A percentile compares a stretch with the other conserved stretches of the same genome.
Evolutionary conservation across 129 eudicot genomes (phyloP).

Genomic region (Oenanthe sinensis): DNA sequence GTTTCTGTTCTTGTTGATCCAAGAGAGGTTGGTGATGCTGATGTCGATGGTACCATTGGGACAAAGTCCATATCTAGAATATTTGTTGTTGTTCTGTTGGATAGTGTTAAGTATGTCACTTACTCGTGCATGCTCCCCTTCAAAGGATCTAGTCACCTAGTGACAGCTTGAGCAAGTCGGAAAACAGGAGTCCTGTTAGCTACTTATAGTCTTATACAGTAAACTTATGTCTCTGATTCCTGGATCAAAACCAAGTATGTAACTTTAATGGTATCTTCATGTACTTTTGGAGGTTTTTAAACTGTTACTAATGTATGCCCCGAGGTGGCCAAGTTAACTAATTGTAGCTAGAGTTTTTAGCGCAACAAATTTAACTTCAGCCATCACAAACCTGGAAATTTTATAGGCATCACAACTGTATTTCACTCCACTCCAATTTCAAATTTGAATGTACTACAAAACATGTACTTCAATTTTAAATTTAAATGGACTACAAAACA

Average conservation of each 20-base stretch:
- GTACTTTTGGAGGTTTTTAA: not conserved
- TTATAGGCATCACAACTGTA: too few relatives aligned
- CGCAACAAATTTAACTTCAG: not conserved
- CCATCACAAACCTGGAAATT: too few relatives aligned
- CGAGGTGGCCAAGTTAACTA: not conserved
- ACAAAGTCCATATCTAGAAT: conserved; percentile 66
- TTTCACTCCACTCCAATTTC: too few relatives aligned
- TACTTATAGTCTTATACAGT: not conserved
- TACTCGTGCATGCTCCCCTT: conserved; percentile 94
- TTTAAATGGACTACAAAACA: too few relatives aligned
- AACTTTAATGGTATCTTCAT: not conserved
- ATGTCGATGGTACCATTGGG: conserved; percentile 61
- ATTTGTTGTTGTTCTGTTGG: conserved; percentile 86
- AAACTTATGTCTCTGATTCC: not conserved
- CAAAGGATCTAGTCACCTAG: conserved; percentile 59
- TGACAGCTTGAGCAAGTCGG: conserved; percentile 35
- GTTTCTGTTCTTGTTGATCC: conserved; percentile 96
- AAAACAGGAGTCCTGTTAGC: not conserved
- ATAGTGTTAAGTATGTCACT: conserved; percentile 92
- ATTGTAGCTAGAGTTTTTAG: not conserved
- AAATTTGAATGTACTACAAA: too few relatives aligned
- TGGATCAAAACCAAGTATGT: conserved; percentile 1
- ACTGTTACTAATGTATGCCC: conserved; percentile 1
- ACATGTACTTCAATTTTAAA: too few relatives aligned
- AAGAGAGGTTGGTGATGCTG: conserved; percentile 66